Evolutionary conservation across 495 filamentous ascomycete genomes (phyloP).

Genomic region (Penicillium verhagenii): DNA sequence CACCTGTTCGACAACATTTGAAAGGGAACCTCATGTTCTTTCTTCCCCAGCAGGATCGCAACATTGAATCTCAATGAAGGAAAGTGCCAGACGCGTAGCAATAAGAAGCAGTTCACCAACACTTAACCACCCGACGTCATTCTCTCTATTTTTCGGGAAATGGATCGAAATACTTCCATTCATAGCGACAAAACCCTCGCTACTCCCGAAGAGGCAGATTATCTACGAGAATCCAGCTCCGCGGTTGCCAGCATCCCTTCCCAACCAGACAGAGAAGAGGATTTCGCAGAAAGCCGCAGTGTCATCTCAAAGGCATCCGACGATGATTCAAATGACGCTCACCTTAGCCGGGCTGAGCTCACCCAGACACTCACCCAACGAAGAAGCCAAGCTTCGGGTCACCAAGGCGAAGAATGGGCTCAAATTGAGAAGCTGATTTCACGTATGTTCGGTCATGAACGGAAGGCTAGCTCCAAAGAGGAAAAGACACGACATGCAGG

Average conservation of each 20-base stretch:
- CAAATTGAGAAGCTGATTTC: conserved; percentile 62
- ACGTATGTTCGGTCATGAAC: conserved; percentile 61
- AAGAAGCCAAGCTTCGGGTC: conserved; percentile 37
- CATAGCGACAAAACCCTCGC: not conserved
- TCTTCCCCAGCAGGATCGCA: not conserved
- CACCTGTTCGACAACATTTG: too few relatives aligned
- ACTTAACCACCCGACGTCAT: not conserved
- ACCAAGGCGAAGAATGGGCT: conserved; percentile 50
- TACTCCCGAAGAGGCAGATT: not conserved
- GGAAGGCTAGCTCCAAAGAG: conserved; percentile 63
- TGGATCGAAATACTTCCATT: not conserved
- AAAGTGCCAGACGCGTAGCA: not conserved
- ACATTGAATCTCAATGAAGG: not conserved
- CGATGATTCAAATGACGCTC: not conserved
- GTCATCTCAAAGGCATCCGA: not conserved
- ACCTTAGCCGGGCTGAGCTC: conserved; percentile 50
- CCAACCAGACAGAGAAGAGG: not conserved
- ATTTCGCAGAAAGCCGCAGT: conserved; percentile 9
- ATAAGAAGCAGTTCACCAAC: not conserved
- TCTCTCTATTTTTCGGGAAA: not conserved
- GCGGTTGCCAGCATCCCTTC: conserved; percentile 3
- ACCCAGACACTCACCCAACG: conserved; percentile 51
- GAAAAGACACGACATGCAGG: conserved; percentile 60
- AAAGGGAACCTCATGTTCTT: too few relatives aligned
- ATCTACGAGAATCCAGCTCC: not conserved